Evolutionary conservation across 805 yeast species (phyloP), one percentile per base, ranked within the genome.

Genomic region (Metschnikowia kunwiensis): DNA sequence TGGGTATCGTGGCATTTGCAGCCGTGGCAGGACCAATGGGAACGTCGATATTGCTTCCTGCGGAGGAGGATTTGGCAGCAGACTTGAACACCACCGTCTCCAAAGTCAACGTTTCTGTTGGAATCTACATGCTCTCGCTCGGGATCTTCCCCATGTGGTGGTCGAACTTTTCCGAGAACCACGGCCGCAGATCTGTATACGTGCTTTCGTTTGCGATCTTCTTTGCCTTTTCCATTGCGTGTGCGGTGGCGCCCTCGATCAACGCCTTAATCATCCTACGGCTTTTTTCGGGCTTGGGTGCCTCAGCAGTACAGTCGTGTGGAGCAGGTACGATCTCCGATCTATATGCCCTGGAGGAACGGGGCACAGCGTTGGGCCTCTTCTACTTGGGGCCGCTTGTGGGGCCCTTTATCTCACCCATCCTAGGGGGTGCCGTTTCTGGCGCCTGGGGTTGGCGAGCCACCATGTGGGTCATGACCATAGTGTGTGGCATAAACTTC

Each of bases 241-340:
- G 85, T 50, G 78, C 94, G 0, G 58, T 82, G 19, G 65, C 87
- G 0, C 81, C 78, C 2, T 68, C 61, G 37, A 79, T 86, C 21
- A 70, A 71, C 1, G 65, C 78, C 34, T 70, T 87, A 30, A 82
- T 86, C 46, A 78, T 75, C 1, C 74, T 86, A 37, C 68, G 96
- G 47, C 58, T 86, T 1, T 68, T 82, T 29, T 95, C 95, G 36
- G 95, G 87, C 0, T 75, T 82, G 42, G 82, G 89, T 1, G 93
- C 93, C 1, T 77, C 87, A 27, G 47, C 51, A 7, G 95, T 87
- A 0, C 95, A 87, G 55, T 76, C 89, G n/a, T 86, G 86, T 20
- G 95, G 95, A 4, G 95, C 95, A 0, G 96, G 95, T 2, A 84
- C 95, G 0, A 80, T 86, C 15, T 74, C 85, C 15, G 96, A 87